Evolutionary conservation across 2,329 filamentous ascomycete species (phyloP).

Genomic region (Lojkania enalia): DNA sequence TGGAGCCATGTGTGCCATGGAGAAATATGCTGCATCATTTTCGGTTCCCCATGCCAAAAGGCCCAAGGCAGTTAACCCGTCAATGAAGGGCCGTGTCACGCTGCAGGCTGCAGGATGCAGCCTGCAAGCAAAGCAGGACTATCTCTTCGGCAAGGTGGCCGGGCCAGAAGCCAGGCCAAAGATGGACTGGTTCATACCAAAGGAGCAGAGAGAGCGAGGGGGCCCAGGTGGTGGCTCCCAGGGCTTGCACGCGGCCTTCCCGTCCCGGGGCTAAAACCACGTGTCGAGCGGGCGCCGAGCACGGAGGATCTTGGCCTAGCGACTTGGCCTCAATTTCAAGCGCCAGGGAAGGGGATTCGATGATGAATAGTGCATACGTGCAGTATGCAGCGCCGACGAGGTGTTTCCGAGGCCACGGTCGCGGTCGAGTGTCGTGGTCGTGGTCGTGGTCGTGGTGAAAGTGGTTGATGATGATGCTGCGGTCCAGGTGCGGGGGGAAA

Average conservation of each 20-base stretch:
- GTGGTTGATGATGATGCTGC: background rate
- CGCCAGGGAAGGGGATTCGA: too few species aligned
- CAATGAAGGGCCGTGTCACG: background rate
- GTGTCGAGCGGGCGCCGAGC: background rate
- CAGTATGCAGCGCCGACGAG: too few species aligned
- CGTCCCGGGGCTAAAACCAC: constrained; percentile 1
- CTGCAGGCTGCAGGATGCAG: background rate
- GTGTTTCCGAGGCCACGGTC: too few species aligned
- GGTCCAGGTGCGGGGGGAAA: background rate
- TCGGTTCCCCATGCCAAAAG: background rate
- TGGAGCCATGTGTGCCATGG: too few species aligned
- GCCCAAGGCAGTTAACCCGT: background rate
- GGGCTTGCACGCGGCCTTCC: background rate
- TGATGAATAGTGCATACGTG: too few species aligned
- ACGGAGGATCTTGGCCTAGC: background rate
- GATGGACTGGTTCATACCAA: background rate
- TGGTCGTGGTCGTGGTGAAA: too few species aligned
- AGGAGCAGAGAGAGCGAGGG: too few species aligned
- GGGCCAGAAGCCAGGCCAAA: too few species aligned
- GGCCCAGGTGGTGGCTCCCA: too few species aligned
- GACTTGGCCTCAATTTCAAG: background rate
- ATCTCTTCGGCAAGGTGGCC: too few species aligned
- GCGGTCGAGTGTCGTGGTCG: too few species aligned
- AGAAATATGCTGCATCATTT: too few species aligned
- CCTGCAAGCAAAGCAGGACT: background rate